Base-by-base conservation (phyloP, 768 basidiomycete genomes). In the Kwoniella bestiolae region DNA sequence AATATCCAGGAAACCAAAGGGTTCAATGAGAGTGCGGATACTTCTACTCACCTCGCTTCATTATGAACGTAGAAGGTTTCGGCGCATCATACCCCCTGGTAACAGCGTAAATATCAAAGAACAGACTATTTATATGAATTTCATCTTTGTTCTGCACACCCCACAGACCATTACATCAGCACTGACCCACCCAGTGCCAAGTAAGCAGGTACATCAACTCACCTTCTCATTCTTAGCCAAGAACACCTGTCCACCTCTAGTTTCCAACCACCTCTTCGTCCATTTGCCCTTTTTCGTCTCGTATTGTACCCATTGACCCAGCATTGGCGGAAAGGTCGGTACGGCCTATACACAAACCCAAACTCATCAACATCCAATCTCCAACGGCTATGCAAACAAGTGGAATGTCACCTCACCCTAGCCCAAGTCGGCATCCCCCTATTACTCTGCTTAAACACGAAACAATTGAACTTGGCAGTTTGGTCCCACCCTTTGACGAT, bases 221-320 rank as follows among this genome's bases (percentile, higher is more conserved):
- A 94, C 93, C 77, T 87, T 89, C 60, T 96, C 92, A 18, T 91
- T 89, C 82, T 97, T 98, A 31, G 91, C 89, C 38, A 95, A 78
- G 86, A 89, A 95, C 59, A 98, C 76, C 65, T 87, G 86, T 69
- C 94, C 91, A 74, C 94, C 92, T 52, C 91, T 85, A 26, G 96
- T 85, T 73, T 89, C 87, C 76, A 99, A 84, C 87, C 89, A 94
- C 34, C 92, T 86, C 82, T 97, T 97, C 61, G 84, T 89, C 96
- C 95, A 99, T 81, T 96, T 96, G 35, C 93, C 93, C 65, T 89
- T 87, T 82, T 95, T 97, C 49, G 84, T 84, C 83, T 95, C 92
- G 86, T 88, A 91, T 79, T 97, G 91, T 26, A 97, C 87, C 74
- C 88, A 93, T 5, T 89, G 85, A 44, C 85, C 82, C 67, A 82